Evolutionary conservation across 768 basidiomycete genomes (phyloP).

Genomic region (Tulasnella sp.): DNA sequence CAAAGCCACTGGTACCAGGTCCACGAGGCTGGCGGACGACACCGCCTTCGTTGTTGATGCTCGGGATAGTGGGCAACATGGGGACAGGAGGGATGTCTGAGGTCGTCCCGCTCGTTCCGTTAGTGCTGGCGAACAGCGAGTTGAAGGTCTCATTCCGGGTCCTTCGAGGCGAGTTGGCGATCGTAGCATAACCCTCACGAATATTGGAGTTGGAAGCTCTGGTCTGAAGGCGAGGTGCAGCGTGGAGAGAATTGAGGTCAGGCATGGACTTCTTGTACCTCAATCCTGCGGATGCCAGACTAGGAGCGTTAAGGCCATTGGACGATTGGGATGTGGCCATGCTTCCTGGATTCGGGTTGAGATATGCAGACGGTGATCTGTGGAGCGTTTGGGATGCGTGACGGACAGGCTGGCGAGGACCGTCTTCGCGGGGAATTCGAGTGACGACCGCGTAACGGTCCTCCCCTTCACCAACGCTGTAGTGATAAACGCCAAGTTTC

Average conservation of each 20-base stretch:
- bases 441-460: slow-evolving; percentile 92
- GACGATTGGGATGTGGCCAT: not conserved
- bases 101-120: slow-evolving; percentile 35
- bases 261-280: slow-evolving; percentile 99
- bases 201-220: slow-evolving; percentile 86
- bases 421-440: slow-evolving; percentile 64
- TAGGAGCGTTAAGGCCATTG: slow-evolving; percentile 20
- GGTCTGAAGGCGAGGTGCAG: slow-evolving; percentile 67
- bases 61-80: slow-evolving; percentile 46
- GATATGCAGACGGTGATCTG: slow-evolving; percentile 73
- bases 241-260: slow-evolving; percentile 72
- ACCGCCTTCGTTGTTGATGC: slow-evolving; percentile 42
- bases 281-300: slow-evolving; percentile 42
- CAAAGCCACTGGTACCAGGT: slow-evolving; percentile 64
- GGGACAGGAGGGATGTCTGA: slow-evolving; percentile 66
- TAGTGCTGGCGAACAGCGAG: slow-evolving; percentile 52
- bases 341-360: slow-evolving; percentile 40
- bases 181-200: slow-evolving; percentile 76
- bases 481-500: slow-evolving; percentile 91
- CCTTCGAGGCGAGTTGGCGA: slow-evolving; percentile 73
- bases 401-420: slow-evolving; percentile 10
- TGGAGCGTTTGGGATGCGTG: slow-evolving; percentile 58
- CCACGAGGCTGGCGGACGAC: slow-evolving; percentile 83
- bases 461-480: slow-evolving; percentile 86
- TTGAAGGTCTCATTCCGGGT: slow-evolving; percentile 53